phyloP scores from a whole-genome alignment of 495 filamentous ascomycete species.

The Oleoguttula mirabilis region DNA sequence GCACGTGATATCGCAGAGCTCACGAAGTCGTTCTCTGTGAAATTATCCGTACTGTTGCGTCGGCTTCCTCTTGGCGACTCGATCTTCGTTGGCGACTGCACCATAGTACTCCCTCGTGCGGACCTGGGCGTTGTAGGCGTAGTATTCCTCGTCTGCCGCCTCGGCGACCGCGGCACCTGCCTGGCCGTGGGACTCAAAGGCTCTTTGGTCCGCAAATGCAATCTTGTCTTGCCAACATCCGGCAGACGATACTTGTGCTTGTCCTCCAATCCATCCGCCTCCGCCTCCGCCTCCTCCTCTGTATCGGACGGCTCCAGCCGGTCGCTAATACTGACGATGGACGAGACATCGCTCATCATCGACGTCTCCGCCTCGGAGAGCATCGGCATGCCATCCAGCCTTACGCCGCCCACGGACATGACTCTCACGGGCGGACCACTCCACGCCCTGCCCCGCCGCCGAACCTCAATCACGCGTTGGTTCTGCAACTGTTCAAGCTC shows the following conservation, averaged over 20 bases:
- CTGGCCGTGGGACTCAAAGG: slow-evolving; percentile 35
- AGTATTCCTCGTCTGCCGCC: not conserved
- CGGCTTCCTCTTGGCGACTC: slow-evolving; percentile 9
- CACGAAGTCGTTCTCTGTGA: slow-evolving; percentile 43
- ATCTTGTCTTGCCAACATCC: slow-evolving; percentile 49
- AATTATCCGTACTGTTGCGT: slow-evolving; percentile 26
- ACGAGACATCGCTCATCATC: slow-evolving; percentile 27
- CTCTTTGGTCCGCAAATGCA: slow-evolving; percentile 39
- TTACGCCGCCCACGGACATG: slow-evolving; percentile 16
- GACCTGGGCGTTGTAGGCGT: slow-evolving; percentile 9
- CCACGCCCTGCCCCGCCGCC: slow-evolving; percentile 23
- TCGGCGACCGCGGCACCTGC: not conserved
- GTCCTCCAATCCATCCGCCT: slow-evolving; percentile 36
- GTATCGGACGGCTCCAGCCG: slow-evolving; percentile 27
- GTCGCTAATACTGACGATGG: slow-evolving; percentile 29
- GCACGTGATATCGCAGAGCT: slow-evolving; percentile 40
- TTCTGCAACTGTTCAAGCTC: slow-evolving; percentile 28
- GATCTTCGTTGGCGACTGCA: slow-evolving; percentile 14
- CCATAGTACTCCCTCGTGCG: slow-evolving; percentile 21
- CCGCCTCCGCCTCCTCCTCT: slow-evolving; percentile 26
- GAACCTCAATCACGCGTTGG: slow-evolving; percentile 18
- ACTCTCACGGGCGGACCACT: slow-evolving; percentile 19
- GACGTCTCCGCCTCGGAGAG: slow-evolving; percentile 19
- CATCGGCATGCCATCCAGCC: slow-evolving; percentile 15
- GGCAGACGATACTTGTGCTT: slow-evolving; percentile 53